These are phyloP conservation scores for Candida adriatica DNA, from an alignment of 805 yeast species.

Conservation along the genomic window DNA sequence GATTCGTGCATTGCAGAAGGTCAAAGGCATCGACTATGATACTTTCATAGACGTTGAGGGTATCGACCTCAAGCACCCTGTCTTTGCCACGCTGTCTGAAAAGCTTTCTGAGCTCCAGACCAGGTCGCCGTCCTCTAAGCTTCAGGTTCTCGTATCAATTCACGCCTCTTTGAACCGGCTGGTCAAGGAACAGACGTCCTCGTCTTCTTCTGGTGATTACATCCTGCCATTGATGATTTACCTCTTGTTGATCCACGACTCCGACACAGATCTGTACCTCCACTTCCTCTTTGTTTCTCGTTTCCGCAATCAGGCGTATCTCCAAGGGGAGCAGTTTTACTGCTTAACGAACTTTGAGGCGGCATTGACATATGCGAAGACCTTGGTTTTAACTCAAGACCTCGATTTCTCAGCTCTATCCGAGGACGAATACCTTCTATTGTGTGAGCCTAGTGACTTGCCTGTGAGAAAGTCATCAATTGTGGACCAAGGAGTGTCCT, in stretches of 20 bases:
- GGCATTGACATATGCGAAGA: slow-evolving; percentile 15
- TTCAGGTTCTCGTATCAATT: slow-evolving; percentile 7
- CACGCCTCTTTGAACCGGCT: slow-evolving; percentile 15
- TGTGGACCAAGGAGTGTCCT: slow-evolving; percentile 1
- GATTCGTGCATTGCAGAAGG: slow-evolving; percentile 8
- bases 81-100: slow-evolving; percentile 5
- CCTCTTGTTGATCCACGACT: slow-evolving; percentile 12
- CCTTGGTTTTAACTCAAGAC: slow-evolving; percentile 10
- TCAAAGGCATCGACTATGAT: slow-evolving; percentile 13
- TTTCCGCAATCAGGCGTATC: slow-evolving; percentile 15
- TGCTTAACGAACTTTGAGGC: slow-evolving; percentile 24
- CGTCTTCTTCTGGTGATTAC: slow-evolving; percentile 17
- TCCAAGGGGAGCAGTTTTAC: slow-evolving; percentile 16
- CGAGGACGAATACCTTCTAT: slow-evolving; percentile 10
- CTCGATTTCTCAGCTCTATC: slow-evolving; percentile 6
- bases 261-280: slow-evolving; percentile 13
- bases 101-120: slow-evolving; percentile 4
- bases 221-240: slow-evolving; percentile 21
- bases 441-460: slow-evolving; percentile 3
- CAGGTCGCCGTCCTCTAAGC: slow-evolving; percentile 15
- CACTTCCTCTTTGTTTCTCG: slow-evolving; percentile 18
- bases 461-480: slow-evolving; percentile 5
- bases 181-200: slow-evolving; percentile 2
- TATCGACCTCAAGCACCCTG: slow-evolving; percentile 7
- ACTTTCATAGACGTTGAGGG: slow-evolving; percentile 16